A percentile compares a stretch with the other conserved stretches of the same genome.
These are phyloP conservation scores for Sporisorium exsertum DNA, from an alignment of 1,284 basidiomycete species.

Conservation along the genomic window DNA sequence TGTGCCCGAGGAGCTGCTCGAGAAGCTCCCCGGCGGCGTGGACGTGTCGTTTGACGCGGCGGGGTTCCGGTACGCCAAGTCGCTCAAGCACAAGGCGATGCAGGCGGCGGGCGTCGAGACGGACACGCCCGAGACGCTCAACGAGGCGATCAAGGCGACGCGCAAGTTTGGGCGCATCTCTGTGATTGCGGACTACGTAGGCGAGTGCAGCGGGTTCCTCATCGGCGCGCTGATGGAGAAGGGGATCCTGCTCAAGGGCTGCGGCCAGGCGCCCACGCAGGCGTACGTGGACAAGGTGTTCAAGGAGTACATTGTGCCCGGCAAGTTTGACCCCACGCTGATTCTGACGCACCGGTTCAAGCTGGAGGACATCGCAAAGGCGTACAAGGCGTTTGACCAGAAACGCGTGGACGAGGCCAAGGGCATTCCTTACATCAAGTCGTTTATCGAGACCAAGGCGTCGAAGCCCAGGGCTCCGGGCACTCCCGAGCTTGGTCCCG, in stretches of 20 bases:
- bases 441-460: conserved; percentile 62
- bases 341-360: conserved; percentile 70
- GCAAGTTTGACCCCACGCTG: conserved; percentile 79
- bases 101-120: conserved; percentile 81
- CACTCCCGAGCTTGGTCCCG: conserved; percentile 45
- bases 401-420: conserved; percentile 40
- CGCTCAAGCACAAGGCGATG: conserved; percentile 76
- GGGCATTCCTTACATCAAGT: conserved; percentile 53
- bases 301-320: conserved; percentile 72
- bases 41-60: conserved; percentile 53
- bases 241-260: conserved; percentile 62
- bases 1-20: conserved; percentile 75
- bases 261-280: conserved; percentile 76
- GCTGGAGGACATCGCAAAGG: conserved; percentile 60
- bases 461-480: conserved; percentile 44
- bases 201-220: conserved; percentile 75
- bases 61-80: conserved; percentile 60
- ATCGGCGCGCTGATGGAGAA: conserved; percentile 84
- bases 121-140: conserved; percentile 79
- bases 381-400: conserved; percentile 49
- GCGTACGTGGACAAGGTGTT: conserved; percentile 77
- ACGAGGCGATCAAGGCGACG: conserved; percentile 76
- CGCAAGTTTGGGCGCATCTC: conserved; percentile 71
- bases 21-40: conserved; percentile 73
- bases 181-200: conserved; percentile 50